Evolutionary conservation across 1,284 basidiomycete species (phyloP), one percentile per base, ranked within the genome.

Genomic region (Malassezia globosa): DNA sequence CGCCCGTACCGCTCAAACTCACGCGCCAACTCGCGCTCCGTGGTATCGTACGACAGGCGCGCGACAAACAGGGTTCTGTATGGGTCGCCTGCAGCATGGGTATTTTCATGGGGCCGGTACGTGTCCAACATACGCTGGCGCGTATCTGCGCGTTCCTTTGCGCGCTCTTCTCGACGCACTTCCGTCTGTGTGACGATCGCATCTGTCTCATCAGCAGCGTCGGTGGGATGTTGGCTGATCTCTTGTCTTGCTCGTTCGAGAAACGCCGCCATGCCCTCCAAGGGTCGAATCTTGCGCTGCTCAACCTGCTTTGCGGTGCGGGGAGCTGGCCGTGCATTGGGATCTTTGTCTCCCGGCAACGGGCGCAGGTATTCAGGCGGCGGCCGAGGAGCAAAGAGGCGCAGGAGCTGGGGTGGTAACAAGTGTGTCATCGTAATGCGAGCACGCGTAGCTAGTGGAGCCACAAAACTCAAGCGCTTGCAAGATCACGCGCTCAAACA

Each of bases 61-160:
- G 89, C 85, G 54, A 97, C 87, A 74, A 99, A 99, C 8, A 99
- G 77, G 0, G 94, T 97, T 73, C 96, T 96, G 76, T 96, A 99
- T 4, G 94, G 92, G 68, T 99, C 94, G 1, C 94, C 90, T 25
- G 83, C 77, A n/a, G 88, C 90, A 68, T 94, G 81, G n/a, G 83
- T 56, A 64, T 99, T 90, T 39, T 89, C 83, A 27, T 83, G 77
- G 8, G 92, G 92, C 70, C 88, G 85, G 74, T 90, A 89, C 88
- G 68, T 16, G 13, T 35, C 41, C 33, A 31, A 39, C 38, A 48
- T 55, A 18, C 51, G 43, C 39, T 51, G 46, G 16, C 40, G 35
- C 3, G 39, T 48, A 7, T 53, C 48, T 5, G 51, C 49, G 41
- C 58, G 54, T 13, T 40, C 33, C 21, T 46, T 37, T 21, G 42